phyloP scores from a whole-genome alignment of 345 rosid genomes.

The Adansonia digitata region DNA sequence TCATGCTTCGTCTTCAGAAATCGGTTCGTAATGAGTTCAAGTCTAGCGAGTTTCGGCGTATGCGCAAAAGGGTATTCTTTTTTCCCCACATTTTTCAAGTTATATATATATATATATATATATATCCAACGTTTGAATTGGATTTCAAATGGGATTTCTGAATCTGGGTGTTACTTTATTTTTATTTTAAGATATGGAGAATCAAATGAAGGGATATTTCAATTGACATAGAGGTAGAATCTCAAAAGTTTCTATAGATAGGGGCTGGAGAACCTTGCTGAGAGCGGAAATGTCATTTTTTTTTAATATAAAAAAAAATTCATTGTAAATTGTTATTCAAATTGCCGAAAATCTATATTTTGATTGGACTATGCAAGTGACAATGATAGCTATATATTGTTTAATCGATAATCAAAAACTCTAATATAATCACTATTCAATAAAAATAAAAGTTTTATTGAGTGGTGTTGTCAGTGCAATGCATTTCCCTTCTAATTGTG shows the following conservation, averaged over 20 bases:
- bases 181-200: neutral
- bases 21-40: slow-evolving; percentile 86
- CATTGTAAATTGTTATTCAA: neutral
- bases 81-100: neutral
- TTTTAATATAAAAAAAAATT: neutral
- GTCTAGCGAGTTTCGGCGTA: slow-evolving; percentile 78
- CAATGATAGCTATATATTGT: neutral
- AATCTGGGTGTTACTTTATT: neutral
- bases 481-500: neutral
- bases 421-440: neutral
- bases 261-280: neutral
- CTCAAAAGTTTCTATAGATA: neutral
- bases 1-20: slow-evolving; percentile 83
- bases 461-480: neutral
- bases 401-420: neutral
- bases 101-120: neutral
- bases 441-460: neutral
- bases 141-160: neutral
- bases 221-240: neutral
- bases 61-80: slow-evolving; percentile 71
- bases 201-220: neutral
- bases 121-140: neutral
- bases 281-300: neutral
- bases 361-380: neutral
- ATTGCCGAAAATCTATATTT: neutral